Evolutionary conservation across 768 basidiomycete genomes (phyloP), one percentile per base, ranked within the genome.

Genomic region (Pisolithus marmoratus): DNA sequence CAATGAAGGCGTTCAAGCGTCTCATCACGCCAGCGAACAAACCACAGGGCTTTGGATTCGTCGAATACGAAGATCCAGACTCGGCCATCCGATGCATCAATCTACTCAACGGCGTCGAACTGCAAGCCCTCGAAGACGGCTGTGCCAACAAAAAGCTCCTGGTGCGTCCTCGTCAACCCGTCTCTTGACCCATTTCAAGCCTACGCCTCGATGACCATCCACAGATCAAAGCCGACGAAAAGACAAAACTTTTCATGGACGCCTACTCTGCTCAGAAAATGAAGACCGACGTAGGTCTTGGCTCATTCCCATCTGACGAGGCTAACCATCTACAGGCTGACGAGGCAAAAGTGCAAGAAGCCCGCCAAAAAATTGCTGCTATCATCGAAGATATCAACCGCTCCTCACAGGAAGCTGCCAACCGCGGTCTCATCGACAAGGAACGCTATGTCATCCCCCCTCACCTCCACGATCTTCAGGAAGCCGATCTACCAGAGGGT

Each of bases 1-100:
- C 84, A 3, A 74, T 97, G 53, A 84, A 84, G 54, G 91, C 90
- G 1, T 90, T 99, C 72, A 96, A 94, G 60, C 85, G 94, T 15
- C 83, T 94, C 20, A 89, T 90, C 42, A 94, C 93, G 2, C 90
- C 93, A 23, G 85, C 88, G 17, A 91, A 94, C 62, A 91, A 94
- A 67, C 89, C 94, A 6, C 90, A 94, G 73, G 93, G 92, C 3
- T 98, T 98, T 64, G 96, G 94, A 9, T 99, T 97, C 69, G 94
- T 92, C 45, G 90, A 95, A 67, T 98, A 82, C 63, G 90, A 94
- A 65, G 94, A 94, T 49, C 91, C 95, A 14, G 90, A 94, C 65
- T 84, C 87, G 54, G 94, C 96, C 4, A 70, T 94, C 54, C 78
- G 94, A 55, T 90, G 84, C 40, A 69, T 87, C 58, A 69, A 72